Conservation (phyloP, 2,329 filamentous ascomycete genomes). For the Didymella segeticola region DNA sequence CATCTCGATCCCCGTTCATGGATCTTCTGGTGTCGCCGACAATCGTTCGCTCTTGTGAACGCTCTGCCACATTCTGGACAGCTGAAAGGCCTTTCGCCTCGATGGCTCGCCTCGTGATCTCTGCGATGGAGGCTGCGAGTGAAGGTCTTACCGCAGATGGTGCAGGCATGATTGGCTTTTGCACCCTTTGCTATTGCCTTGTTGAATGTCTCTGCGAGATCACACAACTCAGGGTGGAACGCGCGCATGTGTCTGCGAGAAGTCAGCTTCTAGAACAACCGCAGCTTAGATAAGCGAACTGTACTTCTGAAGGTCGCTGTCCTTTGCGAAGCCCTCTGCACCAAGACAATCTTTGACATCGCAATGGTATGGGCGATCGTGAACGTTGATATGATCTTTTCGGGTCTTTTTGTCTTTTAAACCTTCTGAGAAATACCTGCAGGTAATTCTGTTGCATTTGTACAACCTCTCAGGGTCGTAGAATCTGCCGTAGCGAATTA, state of each 20-base stretch:
- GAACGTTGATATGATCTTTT: constrained; percentile 49
- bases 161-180: constrained; percentile 40
- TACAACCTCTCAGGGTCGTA: constrained; percentile 33
- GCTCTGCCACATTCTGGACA: constrained; percentile 39
- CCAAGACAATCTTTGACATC: constrained; percentile 44
- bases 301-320: constrained; percentile 47
- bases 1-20: constrained; percentile 22
- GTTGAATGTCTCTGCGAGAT: constrained; percentile 30
- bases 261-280: too few relatives aligned
- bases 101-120: constrained; percentile 49
- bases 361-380: constrained; percentile 53
- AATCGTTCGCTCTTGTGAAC: constrained; percentile 35
- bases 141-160: constrained; percentile 48
- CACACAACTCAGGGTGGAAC: constrained; percentile 36
- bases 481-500: neutral
- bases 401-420: constrained; percentile 42
- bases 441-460: constrained; percentile 53
- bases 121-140: constrained; percentile 48
- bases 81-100: constrained; percentile 29
- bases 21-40: constrained; percentile 32
- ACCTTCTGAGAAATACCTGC: constrained; percentile 54
- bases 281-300: too few relatives aligned
- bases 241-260: constrained; percentile 22
- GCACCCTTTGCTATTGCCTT: constrained; percentile 13
- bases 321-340: constrained; percentile 50